Percentiles rank a stretch among this genome's conserved stretches.
phyloP scores from a whole-genome alignment of 2,329 filamentous ascomycete genomes.

The Cytospora mali region DNA sequence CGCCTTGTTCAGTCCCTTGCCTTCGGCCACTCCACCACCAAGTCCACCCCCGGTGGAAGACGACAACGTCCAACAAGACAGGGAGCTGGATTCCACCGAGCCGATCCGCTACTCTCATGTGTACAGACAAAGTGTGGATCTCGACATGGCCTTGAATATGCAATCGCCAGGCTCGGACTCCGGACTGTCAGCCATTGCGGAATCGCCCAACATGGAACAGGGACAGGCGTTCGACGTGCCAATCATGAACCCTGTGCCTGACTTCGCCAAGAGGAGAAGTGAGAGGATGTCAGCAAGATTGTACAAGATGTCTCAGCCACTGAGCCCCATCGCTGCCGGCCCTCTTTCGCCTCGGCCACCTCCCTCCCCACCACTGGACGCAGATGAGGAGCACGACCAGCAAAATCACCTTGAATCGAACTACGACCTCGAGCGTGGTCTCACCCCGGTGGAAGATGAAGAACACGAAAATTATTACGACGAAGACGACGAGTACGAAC shows the following conservation, averaged over 20 bases:
- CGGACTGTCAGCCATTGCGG: conserved; percentile 11
- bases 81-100: background rate
- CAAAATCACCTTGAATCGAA: background rate
- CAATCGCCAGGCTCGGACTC: conserved; percentile 4
- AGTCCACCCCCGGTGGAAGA: conserved; percentile 16
- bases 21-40: conserved; percentile 4
- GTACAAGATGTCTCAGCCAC: conserved; percentile 6
- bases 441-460: conserved; percentile 12
- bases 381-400: background rate
- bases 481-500: conserved; percentile 12
- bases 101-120: conserved; percentile 18
- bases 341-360: conserved; percentile 23
- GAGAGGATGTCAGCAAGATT: background rate
- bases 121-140: conserved; percentile 24
- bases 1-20: conserved; percentile 4
- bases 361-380: conserved; percentile 19
- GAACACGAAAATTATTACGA: conserved; percentile 14
- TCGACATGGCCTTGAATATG: conserved; percentile 3
- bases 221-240: background rate
- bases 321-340: conserved; percentile 16
- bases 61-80: background rate
- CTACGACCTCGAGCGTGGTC: conserved; percentile 14
- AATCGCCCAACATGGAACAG: conserved; percentile 12
- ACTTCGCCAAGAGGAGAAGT: conserved; percentile 4
- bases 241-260: background rate